Percentiles rank a stretch among this genome's conserved stretches.
Evolutionary conservation across 2,329 filamentous ascomycete species (phyloP).

Genomic region (Exophiala spinifera): DNA sequence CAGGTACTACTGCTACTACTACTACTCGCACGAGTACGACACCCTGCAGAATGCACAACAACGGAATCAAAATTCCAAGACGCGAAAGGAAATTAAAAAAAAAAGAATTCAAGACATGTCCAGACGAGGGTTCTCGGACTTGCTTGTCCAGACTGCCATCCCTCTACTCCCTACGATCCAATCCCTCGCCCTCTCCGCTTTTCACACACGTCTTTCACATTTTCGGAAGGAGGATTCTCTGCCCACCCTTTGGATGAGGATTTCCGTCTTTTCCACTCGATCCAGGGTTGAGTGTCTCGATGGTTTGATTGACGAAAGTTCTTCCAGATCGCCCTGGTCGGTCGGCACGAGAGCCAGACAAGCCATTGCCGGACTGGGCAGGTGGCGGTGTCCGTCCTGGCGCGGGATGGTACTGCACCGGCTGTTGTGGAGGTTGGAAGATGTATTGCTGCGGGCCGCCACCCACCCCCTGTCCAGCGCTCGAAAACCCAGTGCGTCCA

Average conservation of each 20-base stretch:
- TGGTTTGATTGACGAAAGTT: constrained; percentile 25
- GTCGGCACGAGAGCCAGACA: neutral
- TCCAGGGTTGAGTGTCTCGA: constrained; percentile 7
- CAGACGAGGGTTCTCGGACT: neutral
- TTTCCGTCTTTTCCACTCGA: constrained; percentile 11
- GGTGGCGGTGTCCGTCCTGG: constrained; percentile 3
- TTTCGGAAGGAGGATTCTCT: constrained; percentile 21
- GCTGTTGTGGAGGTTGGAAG: constrained; percentile 23
- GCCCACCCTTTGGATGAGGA: constrained; percentile 14
- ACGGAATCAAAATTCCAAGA: no score
- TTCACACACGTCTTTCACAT: constrained; percentile 1
- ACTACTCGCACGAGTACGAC: no score
- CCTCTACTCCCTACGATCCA: neutral
- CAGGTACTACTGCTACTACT: no score
- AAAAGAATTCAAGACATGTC: no score
- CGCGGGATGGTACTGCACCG: constrained; percentile 19
- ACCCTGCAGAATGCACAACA: no score
- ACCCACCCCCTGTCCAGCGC: neutral
- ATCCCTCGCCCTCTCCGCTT: neutral
- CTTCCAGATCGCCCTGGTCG: constrained; percentile 3
- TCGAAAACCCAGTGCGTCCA: neutral
- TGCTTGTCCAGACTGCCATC: neutral
- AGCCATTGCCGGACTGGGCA: neutral
- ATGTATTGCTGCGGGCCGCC: constrained; percentile 17
- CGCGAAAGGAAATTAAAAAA: no score